These are phyloP conservation scores for Artomyces pyxidatus DNA, from an alignment of 768 basidiomycete genomes.

Conservation along the genomic window DNA sequence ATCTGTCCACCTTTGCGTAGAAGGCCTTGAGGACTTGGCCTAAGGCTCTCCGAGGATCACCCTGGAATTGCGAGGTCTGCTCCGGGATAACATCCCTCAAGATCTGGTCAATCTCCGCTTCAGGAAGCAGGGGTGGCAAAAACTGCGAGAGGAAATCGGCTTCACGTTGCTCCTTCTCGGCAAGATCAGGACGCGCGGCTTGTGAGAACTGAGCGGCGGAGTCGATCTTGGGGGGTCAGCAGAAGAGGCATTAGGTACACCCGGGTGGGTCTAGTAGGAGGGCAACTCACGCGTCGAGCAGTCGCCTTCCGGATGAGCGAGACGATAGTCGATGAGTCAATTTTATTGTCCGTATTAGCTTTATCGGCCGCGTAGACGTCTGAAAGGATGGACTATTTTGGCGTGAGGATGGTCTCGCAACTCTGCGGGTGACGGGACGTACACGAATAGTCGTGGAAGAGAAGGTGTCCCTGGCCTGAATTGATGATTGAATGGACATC, in stretches of 20 bases:
- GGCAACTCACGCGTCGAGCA: conserved; percentile 45
- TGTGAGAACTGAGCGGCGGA: conserved; percentile 46
- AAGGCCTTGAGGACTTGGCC: conserved; percentile 57
- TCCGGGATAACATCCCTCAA: conserved; percentile 35
- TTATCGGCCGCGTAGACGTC: conserved; percentile 68
- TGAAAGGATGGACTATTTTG: conserved; percentile 53
- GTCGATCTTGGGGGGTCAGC: too few species aligned
- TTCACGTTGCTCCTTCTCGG: conserved; percentile 52
- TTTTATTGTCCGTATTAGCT: conserved; percentile 28
- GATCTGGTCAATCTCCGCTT: conserved; percentile 43
- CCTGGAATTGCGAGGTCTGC: conserved; percentile 20
- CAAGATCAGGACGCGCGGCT: conserved; percentile 58
- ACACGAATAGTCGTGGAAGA: conserved; percentile 50
- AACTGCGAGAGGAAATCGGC: conserved; percentile 45
- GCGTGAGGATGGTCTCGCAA: not conserved
- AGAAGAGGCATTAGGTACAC: not conserved
- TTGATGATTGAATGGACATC: not conserved
- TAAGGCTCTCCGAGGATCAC: conserved; percentile 26
- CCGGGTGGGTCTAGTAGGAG: not conserved
- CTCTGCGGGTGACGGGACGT: not conserved
- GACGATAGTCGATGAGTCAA: conserved; percentile 42
- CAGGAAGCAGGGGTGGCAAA: conserved; percentile 54
- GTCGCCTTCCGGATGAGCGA: conserved; percentile 51
- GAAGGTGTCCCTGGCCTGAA: conserved; percentile 46
- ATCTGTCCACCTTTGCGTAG: conserved; percentile 52